These are phyloP conservation scores for Globisporangium spinosum DNA, from an alignment of 352 stramenopile genomes.

Conservation along the genomic window DNA sequence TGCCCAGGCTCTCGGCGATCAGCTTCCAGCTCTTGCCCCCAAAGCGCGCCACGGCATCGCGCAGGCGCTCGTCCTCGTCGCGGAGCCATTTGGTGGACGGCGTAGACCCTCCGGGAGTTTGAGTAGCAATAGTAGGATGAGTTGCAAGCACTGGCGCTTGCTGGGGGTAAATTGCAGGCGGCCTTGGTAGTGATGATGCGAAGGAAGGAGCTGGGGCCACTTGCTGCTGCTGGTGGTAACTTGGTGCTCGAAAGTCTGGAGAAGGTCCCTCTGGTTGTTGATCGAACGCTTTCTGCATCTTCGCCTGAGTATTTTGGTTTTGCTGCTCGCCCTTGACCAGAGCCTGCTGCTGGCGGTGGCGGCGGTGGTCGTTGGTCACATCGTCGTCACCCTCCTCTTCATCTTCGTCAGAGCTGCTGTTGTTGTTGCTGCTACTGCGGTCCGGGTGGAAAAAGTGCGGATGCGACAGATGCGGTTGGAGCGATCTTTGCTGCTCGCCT, in stretches of 20 bases:
- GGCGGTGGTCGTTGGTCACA: background rate
- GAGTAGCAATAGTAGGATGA: background rate
- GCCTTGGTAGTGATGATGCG: background rate
- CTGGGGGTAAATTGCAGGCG: background rate
- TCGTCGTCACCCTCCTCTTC: background rate
- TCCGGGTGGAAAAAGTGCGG: slow-evolving; percentile 5
- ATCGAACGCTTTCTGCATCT: background rate
- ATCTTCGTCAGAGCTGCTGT: slow-evolving; percentile 1
- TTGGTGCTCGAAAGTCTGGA: background rate
- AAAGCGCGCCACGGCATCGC: slow-evolving; percentile 85
- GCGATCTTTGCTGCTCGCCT: background rate
- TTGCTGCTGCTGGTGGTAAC: background rate
- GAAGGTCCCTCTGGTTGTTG: background rate
- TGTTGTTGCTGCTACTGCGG: background rate
- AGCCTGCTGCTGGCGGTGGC: background rate
- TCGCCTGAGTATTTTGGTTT: background rate
- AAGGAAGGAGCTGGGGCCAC: background rate
- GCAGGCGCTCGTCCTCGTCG: slow-evolving; percentile 90
- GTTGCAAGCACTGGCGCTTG: slow-evolving; percentile 9
- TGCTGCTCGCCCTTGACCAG: background rate
- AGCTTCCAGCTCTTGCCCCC: slow-evolving; percentile 95
- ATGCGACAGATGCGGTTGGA: background rate
- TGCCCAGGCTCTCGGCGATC: slow-evolving; percentile 87
- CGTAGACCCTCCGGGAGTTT: background rate
- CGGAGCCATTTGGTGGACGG: slow-evolving; percentile 73